Evolutionary conservation across 2,329 filamentous ascomycete genomes (phyloP), one percentile per base, ranked within the genome.

Genomic region (Metarhizium brunneum): DNA sequence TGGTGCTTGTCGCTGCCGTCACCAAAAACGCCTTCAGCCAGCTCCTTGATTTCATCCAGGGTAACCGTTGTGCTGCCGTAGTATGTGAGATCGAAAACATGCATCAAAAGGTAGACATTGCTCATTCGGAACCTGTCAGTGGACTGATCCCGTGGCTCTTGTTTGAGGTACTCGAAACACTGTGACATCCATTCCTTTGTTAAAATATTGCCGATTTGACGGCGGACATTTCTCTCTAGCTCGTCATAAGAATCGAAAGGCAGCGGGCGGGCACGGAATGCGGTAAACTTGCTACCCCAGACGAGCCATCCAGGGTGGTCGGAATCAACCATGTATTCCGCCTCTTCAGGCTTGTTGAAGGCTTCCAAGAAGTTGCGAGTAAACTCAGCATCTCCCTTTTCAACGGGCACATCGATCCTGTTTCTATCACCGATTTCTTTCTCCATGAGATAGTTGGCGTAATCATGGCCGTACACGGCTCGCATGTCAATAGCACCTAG

Each of bases 1-100:
- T 99, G 92, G 69, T 99, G 94, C 71, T 96, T 96, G 68, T 99
- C 94, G 64, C 86, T 94, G 10, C 95, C 94, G 69, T 99, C 92
- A 14, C 86, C 92, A 65, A 90, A 97, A 0, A 95, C 84, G 2
- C 83, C 82, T 57, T 81, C 76, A 5, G 88, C 83, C 58, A 96
- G 78, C 62, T 92, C 86, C 66, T 92, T 87, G 68, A 99, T 85
- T 55, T 99, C 94, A 6, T 92, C 85, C 63, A 96, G 89, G 0
- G 84, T 95, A 29, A 87, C 87, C 14, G 78, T 76, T 0, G 94
- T 91, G 53, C 89, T 74, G 1, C 85, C 90, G 64, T 88, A 85
- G 62, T 95, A 84, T 75, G 96, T 87, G 32, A 99, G 77, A 62
- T 96, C 91, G 64, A 99, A 95, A 0, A 90, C 83, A 66, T 95